phyloP scores from a whole-genome alignment of 108 stramenopile species.

The Ochromonas danica region DNA sequence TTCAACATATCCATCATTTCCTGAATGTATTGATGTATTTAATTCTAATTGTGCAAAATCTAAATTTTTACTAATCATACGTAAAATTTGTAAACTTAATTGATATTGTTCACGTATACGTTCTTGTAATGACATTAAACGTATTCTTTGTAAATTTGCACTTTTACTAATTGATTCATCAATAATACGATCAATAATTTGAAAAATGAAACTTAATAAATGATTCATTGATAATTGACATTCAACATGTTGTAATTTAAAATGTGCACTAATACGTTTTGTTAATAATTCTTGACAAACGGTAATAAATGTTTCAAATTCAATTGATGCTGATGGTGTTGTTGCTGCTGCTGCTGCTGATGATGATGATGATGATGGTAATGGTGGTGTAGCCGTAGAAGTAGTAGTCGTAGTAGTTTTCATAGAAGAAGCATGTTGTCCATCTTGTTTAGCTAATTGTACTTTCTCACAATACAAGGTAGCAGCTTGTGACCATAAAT shows the following conservation, averaged over 20 bases:
- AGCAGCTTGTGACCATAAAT: constrained; percentile 25
- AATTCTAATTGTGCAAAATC: constrained; percentile 1
- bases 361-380: not conserved
- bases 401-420: not conserved
- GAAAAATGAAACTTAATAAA: not conserved
- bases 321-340: not conserved
- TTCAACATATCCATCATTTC: not conserved
- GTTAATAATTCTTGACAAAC: not conserved
- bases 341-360: not conserved
- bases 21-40: not conserved
- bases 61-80: constrained; percentile 8
- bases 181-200: not conserved
- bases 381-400: not conserved
- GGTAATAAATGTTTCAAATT: not conserved
- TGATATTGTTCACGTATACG: not conserved
- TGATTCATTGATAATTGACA: not conserved
- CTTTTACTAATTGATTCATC: not conserved
- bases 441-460: not conserved
- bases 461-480: constrained; percentile 24
- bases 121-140: not conserved
- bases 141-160: not conserved
- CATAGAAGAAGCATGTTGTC: not conserved
- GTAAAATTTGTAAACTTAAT: not conserved
- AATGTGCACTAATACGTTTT: not conserved
- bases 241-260: not conserved